A percentile compares a stretch with the other conserved stretches of the same genome.
phyloP scores from a whole-genome alignment of 2,329 filamentous ascomycete genomes.

The Plenodomus tracheiphilus region DNA sequence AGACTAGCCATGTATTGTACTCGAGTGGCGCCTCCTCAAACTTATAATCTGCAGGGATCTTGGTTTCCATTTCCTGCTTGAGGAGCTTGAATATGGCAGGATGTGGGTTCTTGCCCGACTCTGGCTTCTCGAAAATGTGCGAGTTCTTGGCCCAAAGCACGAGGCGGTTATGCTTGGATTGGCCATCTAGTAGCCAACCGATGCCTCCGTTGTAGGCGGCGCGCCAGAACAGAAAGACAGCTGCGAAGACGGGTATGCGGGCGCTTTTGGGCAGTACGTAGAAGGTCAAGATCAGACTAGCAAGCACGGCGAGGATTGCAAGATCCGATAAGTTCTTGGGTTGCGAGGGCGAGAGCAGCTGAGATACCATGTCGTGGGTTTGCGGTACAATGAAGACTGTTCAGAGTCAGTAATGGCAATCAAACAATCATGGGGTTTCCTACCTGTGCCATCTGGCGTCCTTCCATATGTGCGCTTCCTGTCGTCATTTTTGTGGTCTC shows the following conservation, averaged over 20 bases:
- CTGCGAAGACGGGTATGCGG: slow-evolving; percentile 77
- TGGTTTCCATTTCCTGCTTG: slow-evolving; percentile 88
- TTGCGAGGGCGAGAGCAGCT: slow-evolving; percentile 89
- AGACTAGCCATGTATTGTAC: slow-evolving; percentile 99
- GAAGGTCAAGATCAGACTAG: slow-evolving; percentile 71
- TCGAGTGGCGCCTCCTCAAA: slow-evolving; percentile 93
- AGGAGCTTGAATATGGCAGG: slow-evolving; percentile 81
- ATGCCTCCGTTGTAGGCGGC: slow-evolving; percentile 93
- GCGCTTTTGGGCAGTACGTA: slow-evolving; percentile 70
- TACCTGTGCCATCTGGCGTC: slow-evolving; percentile 88
- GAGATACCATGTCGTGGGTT: slow-evolving; percentile 98
- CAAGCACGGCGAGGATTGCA: slow-evolving; percentile 77
- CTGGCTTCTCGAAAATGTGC: slow-evolving; percentile 81
- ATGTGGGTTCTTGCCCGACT: slow-evolving; percentile 78
- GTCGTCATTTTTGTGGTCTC: slow-evolving; percentile 53
- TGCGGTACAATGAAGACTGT: slow-evolving; percentile 92
- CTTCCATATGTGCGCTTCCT: slow-evolving; percentile 84
- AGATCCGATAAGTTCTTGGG: slow-evolving; percentile 93
- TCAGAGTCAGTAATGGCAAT: slow-evolving; percentile 19
- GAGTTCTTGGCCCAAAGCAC: slow-evolving; percentile 86
- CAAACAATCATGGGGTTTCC: slow-evolving; percentile 37
- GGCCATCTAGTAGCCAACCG: slow-evolving; percentile 82
- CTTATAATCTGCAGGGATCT: slow-evolving; percentile 90
- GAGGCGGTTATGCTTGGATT: slow-evolving; percentile 85
- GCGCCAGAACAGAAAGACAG: slow-evolving; percentile 89